These are phyloP conservation scores for Oryza officinalis DNA, from an alignment of 176 grass and related monocot species.

Conservation along the genomic window DNA sequence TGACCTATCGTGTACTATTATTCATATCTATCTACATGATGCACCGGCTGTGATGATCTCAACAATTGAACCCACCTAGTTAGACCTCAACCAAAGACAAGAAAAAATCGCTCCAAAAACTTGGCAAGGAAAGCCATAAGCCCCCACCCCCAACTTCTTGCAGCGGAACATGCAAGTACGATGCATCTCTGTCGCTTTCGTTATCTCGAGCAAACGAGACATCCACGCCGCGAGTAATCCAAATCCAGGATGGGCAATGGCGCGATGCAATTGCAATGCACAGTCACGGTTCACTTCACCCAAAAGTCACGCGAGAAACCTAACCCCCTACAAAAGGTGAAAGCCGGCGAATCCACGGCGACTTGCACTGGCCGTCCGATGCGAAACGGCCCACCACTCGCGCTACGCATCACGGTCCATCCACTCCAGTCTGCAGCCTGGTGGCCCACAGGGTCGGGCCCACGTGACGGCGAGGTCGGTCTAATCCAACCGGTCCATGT, in stretches of 20 bases:
- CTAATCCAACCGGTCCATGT: constrained; percentile 5
- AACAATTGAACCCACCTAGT: background rate
- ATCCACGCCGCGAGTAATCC: constrained; percentile 4
- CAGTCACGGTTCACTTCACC: constrained; percentile 19
- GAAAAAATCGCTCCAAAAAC: background rate
- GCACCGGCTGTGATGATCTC: background rate
- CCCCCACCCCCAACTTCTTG: background rate
- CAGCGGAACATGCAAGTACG: constrained; percentile 18
- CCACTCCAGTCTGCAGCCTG: background rate
- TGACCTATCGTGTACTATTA: background rate
- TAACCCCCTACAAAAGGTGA: background rate
- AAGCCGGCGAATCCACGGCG: background rate
- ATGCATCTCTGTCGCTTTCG: constrained; percentile 21
- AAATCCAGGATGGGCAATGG: constrained; percentile 16
- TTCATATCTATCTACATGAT: background rate
- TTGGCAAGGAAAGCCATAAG: background rate
- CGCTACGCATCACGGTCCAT: background rate
- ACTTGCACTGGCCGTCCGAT: background rate
- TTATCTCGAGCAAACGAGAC: background rate
- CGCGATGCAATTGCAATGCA: constrained; percentile 16
- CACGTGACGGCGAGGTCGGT: constrained; percentile 6
- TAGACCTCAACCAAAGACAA: background rate
- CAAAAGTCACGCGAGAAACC: background rate
- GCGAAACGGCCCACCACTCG: background rate
- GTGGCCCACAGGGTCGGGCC: background rate